Conservation (phyloP, 148 eudicot genomes). For the Agrostemma githago region DNA sequence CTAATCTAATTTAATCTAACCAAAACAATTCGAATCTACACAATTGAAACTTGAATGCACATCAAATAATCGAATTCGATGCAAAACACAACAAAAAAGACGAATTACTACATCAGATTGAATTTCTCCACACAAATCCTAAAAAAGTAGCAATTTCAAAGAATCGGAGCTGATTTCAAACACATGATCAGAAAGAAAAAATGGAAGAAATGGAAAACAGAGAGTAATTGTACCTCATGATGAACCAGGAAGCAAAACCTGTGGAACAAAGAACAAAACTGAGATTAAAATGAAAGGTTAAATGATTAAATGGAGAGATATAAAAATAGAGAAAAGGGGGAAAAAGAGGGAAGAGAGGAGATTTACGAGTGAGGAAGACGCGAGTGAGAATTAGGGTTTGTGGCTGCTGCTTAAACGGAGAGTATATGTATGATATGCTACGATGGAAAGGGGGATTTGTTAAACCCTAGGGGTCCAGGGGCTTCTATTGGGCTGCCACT, state of each 20-base stretch:
- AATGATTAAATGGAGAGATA: neutral
- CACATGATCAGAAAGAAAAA: neutral
- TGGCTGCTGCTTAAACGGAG: conserved; percentile 12
- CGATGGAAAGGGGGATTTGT: neutral
- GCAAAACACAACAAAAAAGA: no score
- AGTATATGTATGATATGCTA: neutral
- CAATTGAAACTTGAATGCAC: no score
- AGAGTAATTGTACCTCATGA: neutral
- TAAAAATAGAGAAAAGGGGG: neutral
- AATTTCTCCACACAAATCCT: no score
- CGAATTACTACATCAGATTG: no score
- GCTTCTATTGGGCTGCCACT: neutral
- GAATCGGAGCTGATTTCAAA: neutral
- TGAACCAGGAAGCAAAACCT: conserved; percentile 15
- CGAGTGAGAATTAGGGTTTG: conserved; percentile 24
- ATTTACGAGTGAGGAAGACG: conserved; percentile 20
- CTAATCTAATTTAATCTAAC: no score
- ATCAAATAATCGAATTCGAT: no score
- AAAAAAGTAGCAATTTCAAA: neutral
- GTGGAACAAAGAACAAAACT: neutral
- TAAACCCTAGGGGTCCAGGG: neutral
- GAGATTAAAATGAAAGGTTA: neutral
- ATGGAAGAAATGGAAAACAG: no score
- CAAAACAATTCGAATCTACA: no score
- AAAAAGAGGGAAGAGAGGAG: conserved; percentile 8